These are phyloP conservation scores for Cryptomeria japonica DNA, from an alignment of 75 land plant genomes.

Conservation along the genomic window DNA sequence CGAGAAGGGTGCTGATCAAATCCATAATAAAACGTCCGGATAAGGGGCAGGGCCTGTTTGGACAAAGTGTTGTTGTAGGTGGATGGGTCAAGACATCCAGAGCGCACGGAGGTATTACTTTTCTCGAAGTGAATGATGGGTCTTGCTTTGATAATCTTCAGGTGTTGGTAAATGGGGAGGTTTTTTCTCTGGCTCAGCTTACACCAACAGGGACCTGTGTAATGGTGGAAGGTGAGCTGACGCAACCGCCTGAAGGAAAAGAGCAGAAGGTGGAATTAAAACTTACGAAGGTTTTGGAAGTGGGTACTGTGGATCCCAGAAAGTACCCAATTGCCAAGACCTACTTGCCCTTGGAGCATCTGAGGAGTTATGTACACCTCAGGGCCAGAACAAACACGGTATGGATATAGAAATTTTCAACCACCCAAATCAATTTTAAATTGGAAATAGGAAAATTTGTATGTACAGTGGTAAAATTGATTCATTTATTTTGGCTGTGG, in stretches of 20 bases:
- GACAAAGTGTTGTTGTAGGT: slow-evolving; percentile 60
- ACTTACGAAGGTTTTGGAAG: slow-evolving; percentile 58
- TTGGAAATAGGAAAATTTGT: background rate
- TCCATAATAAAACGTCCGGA: slow-evolving; percentile 47
- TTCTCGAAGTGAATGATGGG: slow-evolving; percentile 90
- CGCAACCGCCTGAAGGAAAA: slow-evolving; percentile 74
- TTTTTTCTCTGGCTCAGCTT: slow-evolving; percentile 47
- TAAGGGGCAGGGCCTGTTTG: slow-evolving; percentile 63
- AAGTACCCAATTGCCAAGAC: slow-evolving; percentile 93
- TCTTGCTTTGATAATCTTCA: slow-evolving; percentile 82
- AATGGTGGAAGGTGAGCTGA: slow-evolving; percentile 73
- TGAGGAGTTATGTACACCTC: slow-evolving; percentile 70
- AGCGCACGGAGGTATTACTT: slow-evolving; percentile 78
- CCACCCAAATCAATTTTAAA: background rate
- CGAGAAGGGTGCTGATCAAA: slow-evolving; percentile 38
- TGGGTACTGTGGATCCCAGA: slow-evolving; percentile 68
- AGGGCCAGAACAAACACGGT: slow-evolving; percentile 92
- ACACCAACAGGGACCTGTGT: slow-evolving; percentile 82
- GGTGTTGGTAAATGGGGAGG: slow-evolving; percentile 68
- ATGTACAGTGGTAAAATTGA: background rate
- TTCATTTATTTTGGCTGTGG: background rate
- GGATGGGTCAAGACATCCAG: slow-evolving; percentile 98
- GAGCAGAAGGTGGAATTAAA: slow-evolving; percentile 82
- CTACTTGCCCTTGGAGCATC: slow-evolving; percentile 61
- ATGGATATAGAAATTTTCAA: background rate